Evolutionary conservation across 164 flowering plant species (phyloP).

Genomic region (Santalum album): DNA sequence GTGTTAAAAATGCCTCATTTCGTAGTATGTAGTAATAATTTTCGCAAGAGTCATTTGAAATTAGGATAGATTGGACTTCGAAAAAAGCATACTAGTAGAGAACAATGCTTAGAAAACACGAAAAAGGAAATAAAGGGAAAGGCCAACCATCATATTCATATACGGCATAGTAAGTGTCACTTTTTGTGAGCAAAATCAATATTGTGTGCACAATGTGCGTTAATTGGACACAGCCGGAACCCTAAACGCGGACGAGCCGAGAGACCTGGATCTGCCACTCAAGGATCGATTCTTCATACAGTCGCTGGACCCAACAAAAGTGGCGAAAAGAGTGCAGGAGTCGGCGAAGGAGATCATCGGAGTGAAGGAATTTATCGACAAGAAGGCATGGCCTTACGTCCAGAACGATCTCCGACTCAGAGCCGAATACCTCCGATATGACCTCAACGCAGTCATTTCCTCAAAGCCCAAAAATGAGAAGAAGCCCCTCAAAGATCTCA

Average conservation of each 20-base stretch:
- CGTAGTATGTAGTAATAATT: too few relatives aligned
- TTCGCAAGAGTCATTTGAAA: too few relatives aligned
- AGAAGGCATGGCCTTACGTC: conserved; percentile 94
- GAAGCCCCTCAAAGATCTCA: conserved; percentile 64
- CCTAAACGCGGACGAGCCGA: conserved; percentile 71
- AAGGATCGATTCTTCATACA: conserved; percentile 80
- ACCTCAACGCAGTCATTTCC: conserved; percentile 83
- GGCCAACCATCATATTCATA: too few relatives aligned
- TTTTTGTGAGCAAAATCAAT: too few relatives aligned
- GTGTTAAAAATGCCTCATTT: too few relatives aligned
- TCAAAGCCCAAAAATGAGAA: conserved; percentile 76
- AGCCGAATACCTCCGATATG: conserved; percentile 75
- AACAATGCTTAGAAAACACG: too few relatives aligned
- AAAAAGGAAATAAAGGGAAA: too few relatives aligned
- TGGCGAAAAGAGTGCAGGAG: conserved; percentile 70
- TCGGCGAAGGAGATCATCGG: conserved; percentile 79
- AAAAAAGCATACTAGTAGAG: too few relatives aligned
- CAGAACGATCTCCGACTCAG: conserved; percentile 69
- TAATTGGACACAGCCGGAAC: conserved; percentile 79
- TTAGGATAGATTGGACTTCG: too few relatives aligned
- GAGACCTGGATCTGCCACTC: conserved; percentile 61
- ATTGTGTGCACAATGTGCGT: too few relatives aligned
- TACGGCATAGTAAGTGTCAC: too few relatives aligned
- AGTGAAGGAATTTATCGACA: conserved; percentile 70
- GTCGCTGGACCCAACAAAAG: conserved; percentile 51